Evolutionary conservation across 2,329 filamentous ascomycete genomes (phyloP), one percentile per base, ranked within the genome.

Genomic region (Fusarium phyllophilum): DNA sequence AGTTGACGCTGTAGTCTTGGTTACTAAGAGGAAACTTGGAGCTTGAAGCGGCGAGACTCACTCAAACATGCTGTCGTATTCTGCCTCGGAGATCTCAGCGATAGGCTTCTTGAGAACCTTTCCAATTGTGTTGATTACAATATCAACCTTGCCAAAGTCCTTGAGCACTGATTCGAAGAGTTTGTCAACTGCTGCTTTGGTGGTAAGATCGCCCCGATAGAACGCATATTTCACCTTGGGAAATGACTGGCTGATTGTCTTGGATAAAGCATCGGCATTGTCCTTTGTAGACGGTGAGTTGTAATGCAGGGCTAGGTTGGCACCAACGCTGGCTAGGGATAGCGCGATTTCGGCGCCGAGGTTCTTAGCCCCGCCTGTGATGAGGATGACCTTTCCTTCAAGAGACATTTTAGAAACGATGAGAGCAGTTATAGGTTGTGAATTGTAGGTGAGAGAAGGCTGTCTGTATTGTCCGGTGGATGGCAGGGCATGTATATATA

Each of bases 11-110:
- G 11, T n/a, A 13, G 0, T 15, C 3, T 17, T 29, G 10, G 7
- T 54, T 12, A 54, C 7, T 5, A 4, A 11, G 3, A 7, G 3
- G 12, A 1, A 2, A 4, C 1, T 2, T 17, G 5, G 4, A 8
- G 8, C 9, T 17, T 17, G 0, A 3, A 8, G n/a, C 0, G 33
- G 9, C 7, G 10, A 8, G 20, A 39, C 51, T 39, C 8, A 55
- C 52, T 39, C 36, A 41, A 55, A 55, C 36, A 55, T 41, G 22
- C 2, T n/a, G 12, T 55, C 52, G 0, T 55, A 55, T 5, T 55
- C 52, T 31, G 22, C 52, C 36, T 55, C 52, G 0, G 52, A 39
- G 2, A 41, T 55, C 6, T 55, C 20, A 39, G 52, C 22, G 15
- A 55, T 55, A 1, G 52, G 26, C 8, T 55, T 55, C 26, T 41